A percentile compares a stretch with the other conserved stretches of the same genome.
Conservation (phyloP, 306 rosid genomes). For the Vigna mungo region DNA sequence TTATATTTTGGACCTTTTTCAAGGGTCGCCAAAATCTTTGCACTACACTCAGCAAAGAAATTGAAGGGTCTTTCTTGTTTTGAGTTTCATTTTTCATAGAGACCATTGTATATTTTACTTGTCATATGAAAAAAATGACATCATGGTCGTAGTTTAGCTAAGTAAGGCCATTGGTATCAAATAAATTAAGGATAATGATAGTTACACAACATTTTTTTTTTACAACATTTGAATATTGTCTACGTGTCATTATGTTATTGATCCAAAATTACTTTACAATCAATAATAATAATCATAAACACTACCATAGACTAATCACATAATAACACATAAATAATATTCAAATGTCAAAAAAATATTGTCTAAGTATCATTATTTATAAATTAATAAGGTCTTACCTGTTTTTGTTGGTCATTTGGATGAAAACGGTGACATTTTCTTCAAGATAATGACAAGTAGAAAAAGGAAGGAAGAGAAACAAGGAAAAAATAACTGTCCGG, state of each 20-base stretch:
- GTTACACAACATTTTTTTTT: too few relatives aligned
- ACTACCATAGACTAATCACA: too few relatives aligned
- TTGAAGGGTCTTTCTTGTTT: conserved; percentile 36
- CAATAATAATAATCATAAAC: too few relatives aligned
- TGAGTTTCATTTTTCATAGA: background rate
- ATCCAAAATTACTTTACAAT: too few relatives aligned
- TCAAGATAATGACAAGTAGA: background rate
- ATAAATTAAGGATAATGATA: too few relatives aligned
- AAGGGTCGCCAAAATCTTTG: conserved; percentile 57
- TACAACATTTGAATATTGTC: too few relatives aligned
- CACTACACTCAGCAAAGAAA: conserved; percentile 41
- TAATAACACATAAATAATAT: too few relatives aligned
- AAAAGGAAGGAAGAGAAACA: too few relatives aligned
- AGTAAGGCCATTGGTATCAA: background rate
- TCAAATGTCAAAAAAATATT: too few relatives aligned
- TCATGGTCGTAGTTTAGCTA: background rate
- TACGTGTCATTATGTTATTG: too few relatives aligned
- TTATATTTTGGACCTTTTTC: conserved; percentile 65
- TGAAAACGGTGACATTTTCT: background rate
- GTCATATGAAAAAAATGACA: conserved; percentile 8
- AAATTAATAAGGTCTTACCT: background rate
- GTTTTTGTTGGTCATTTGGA: background rate
- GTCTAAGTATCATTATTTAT: too few relatives aligned
- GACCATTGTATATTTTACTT: conserved; percentile 29
- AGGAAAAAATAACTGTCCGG: too few relatives aligned